phyloP scores from a whole-genome alignment of 139 green algal genomes.

The Picochlorum sp. region DNA sequence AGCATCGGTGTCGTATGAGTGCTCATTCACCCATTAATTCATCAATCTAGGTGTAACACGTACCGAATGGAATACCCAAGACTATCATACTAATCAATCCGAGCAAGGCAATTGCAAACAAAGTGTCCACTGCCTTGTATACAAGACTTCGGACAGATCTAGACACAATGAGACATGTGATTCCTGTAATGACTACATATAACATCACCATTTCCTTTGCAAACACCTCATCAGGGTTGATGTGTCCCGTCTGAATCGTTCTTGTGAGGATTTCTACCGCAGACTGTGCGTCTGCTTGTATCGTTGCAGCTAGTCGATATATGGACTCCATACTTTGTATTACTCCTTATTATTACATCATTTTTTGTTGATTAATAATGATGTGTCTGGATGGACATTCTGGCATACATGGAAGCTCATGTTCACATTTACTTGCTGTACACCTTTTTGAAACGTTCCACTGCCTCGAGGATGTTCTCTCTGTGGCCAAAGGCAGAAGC shows the following conservation, averaged over 20 bases:
- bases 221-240: not conserved
- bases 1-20: no score
- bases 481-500: constrained; percentile 86
- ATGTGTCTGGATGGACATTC: no score
- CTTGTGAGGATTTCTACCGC: not conserved
- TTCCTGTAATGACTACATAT: not conserved
- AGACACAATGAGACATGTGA: not conserved
- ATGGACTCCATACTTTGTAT: no score
- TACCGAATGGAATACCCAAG: constrained; percentile 38
- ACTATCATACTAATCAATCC: constrained; percentile 23
- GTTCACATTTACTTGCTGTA: constrained; percentile 13
- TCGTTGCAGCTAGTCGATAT: no score
- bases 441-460: constrained; percentile 60
- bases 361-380: no score
- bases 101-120: constrained; percentile 27
- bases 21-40: no score
- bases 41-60: not conserved
- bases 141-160: not conserved
- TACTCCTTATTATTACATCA: no score
- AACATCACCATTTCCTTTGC: not conserved
- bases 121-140: constrained; percentile 9
- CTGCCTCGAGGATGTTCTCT: constrained; percentile 75
- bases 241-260: not conserved
- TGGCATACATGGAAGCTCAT: no score
- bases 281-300: no score